Base-by-base conservation (phyloP, 2,329 filamentous ascomycete genomes). In the Leptodontidium sp. region DNA sequence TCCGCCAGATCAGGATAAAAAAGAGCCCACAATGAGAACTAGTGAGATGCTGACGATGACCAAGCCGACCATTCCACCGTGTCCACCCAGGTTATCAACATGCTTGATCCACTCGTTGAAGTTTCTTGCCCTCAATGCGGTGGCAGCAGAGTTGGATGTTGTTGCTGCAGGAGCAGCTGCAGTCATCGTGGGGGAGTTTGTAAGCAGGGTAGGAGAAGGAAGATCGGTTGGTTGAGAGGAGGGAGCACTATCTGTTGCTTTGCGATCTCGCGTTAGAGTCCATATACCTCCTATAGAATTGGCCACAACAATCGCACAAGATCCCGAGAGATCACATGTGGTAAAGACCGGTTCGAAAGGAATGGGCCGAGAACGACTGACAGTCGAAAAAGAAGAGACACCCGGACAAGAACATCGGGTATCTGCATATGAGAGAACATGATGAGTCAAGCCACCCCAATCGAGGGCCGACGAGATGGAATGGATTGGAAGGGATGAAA, bases 1-100 rank as follows among this genome's bases (percentile, higher is more conserved):
- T 64, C 11, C 61, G n/a, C 32, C 61, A 64, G 61, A 45, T 55
- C 12, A 64, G n/a, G 32, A 64, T 64, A 64, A 64, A 64, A 63
- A 64, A 64, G 49, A 24, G 9, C 32, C 61, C 12, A 26, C 7
- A 8, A 52, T 26, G 14, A 64, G 32, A 11, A 64, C 8, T 2
- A 64, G 15, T 9, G 35, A 40, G 29, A 43, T 26, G n/a, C 32
- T 45, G 11, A 55, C 14, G 49, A 64, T 5, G 6, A 64, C 12
- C 14, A 53, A 45, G 32, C 35, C 61, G 8, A 55, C 11, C 11
- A 43, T 17, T 26, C 49, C 32, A 21, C 49, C 49, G 8, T 55
- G 49, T 12, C 21, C 49, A n/a, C 61, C 49, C n/a, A 53, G 49
- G 32, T 43, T 55, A 29, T 43, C 35, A 11, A 43, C 49, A 40